Base-by-base conservation (phyloP, 73 alveolate species). In the Paramecium pentaurelia region DNA sequence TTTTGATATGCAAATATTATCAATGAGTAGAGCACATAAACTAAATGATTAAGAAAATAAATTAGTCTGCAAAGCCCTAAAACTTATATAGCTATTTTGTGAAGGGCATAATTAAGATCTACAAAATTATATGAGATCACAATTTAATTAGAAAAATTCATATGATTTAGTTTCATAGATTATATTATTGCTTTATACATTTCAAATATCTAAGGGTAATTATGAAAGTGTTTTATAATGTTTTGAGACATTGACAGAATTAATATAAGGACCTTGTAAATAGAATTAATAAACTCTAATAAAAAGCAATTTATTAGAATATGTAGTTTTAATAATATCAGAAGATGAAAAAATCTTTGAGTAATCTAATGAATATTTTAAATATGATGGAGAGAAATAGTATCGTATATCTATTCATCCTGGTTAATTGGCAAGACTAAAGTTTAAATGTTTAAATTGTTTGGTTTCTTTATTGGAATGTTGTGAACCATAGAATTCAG, bases 231-330 rank as follows among this genome's bases (percentile, higher is more conserved):
- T 93, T 40, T 58, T 85, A 2, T 51, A 93, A 54, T 93, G 96
- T 87, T 93, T 92, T 25, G 95, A 93, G 32, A 93, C 96, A 0
- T 51, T 93, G 20, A 93, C 93, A 16, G 96, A 93, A 68, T 22
- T 93, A 4, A 71, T 93, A 8, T 85, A 93, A 92, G 96, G 96
- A 20, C 96, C 96, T 25, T 93, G 96, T 27, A 80, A 60, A 92
- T 34, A 77, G 60, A 93, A 93, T 83, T 64, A 93, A 83, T 44
- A 42, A 44, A 10, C 86, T 25, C 40, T 93, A 12, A 25, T 92
- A 20, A 75, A 92, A 54, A 60, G 95, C 34, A 93, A 92, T 54
- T 93, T 93, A 40, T 18, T 92, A 27, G 96, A 93, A 30, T 49
- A 73, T 45, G 91, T 91, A 42, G 89, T 71, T 27, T 58, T 37